Percentiles rank a stretch among this genome's conserved stretches.
These are phyloP conservation scores for Boletus semigastroideus DNA, from an alignment of 1,284 basidiomycete genomes.

Conservation along the genomic window DNA sequence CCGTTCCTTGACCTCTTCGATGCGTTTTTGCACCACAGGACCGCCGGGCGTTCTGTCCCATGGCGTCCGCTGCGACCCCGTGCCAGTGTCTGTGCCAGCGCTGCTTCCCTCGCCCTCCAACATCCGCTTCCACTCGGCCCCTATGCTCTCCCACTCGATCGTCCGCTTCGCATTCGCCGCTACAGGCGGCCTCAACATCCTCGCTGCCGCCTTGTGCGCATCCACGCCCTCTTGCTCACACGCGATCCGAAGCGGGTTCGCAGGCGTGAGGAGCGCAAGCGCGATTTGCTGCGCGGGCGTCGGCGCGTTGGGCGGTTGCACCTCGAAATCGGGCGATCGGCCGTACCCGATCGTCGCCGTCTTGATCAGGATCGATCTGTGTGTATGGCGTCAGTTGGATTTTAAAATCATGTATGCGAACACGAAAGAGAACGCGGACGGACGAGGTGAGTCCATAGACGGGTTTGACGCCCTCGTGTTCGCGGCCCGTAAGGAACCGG, in stretches of 20 bases:
- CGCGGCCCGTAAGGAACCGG: constrained; percentile 78
- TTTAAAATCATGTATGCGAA: too few species aligned
- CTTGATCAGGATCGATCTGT: constrained; percentile 71
- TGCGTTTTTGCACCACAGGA: background rate
- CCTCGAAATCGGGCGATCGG: constrained; percentile 61
- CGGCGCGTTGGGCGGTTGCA: constrained; percentile 55
- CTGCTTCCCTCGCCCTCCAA: constrained; percentile 2
- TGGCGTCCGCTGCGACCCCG: background rate
- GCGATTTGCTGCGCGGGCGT: constrained; percentile 58
- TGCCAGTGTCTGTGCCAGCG: too few species aligned
- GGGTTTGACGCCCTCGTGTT: constrained; percentile 78
- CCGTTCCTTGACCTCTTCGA: constrained; percentile 5
- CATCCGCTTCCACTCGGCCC: constrained; percentile 17
- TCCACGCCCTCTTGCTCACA: constrained; percentile 30
- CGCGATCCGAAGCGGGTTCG: constrained; percentile 24
- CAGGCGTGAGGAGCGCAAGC: constrained; percentile 46
- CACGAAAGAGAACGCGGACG: constrained; percentile 32
- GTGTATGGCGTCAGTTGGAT: background rate
- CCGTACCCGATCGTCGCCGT: constrained; percentile 68
- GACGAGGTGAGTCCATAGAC: constrained; percentile 83
- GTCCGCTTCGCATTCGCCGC: constrained; percentile 10
- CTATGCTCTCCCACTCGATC: constrained; percentile 20
- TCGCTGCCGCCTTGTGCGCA: constrained; percentile 13
- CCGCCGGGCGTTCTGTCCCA: background rate
- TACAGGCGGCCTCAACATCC: constrained; percentile 12